phyloP scores from a whole-genome alignment of 2,329 filamentous ascomycete species.

The Paecilomyces variotii region DNA sequence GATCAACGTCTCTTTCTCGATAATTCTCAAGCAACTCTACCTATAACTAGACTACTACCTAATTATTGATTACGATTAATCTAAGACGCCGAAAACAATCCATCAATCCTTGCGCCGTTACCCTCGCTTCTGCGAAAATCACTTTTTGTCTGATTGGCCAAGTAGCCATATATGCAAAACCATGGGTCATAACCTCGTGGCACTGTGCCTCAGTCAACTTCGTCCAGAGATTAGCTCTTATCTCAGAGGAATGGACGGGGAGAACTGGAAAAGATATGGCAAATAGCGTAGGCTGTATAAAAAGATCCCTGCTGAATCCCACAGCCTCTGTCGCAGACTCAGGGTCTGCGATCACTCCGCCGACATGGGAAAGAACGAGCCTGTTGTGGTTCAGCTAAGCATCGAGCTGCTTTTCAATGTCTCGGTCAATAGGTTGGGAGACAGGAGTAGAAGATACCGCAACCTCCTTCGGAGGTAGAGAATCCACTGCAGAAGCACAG shows the following conservation, averaged over 20 bases:
- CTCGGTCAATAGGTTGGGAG: background rate
- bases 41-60: background rate
- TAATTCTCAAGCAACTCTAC: background rate
- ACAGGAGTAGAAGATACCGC: slow-evolving; percentile 2
- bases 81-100: background rate
- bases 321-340: background rate
- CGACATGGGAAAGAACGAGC: background rate
- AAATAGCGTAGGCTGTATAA: background rate
- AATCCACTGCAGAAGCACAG: slow-evolving; percentile 5
- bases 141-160: background rate
- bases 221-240: background rate
- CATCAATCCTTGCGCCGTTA: background rate
- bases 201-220: background rate
- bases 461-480: slow-evolving; percentile 6
- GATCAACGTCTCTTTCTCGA: background rate
- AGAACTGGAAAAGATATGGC: background rate
- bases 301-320: background rate
- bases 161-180: background rate
- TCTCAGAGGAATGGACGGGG: background rate
- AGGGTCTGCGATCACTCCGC: background rate
- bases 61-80: background rate
- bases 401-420: slow-evolving; percentile 2
- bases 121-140: background rate
- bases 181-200: background rate
- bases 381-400: background rate